phyloP scores from a whole-genome alignment of 2,329 filamentous ascomycete genomes.

The Neoascochyta sp. region DNA sequence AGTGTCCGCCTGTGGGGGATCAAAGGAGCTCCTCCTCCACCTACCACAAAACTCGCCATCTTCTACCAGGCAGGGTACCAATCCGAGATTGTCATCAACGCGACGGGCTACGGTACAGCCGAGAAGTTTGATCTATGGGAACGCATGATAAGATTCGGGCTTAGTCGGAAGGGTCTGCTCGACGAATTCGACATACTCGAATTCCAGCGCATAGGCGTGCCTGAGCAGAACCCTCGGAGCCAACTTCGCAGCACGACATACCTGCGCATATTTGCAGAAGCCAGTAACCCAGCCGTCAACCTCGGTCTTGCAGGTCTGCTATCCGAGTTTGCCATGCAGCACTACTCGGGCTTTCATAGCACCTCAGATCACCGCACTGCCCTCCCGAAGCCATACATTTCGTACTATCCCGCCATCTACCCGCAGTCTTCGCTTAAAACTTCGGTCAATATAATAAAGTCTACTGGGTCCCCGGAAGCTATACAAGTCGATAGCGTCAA shows the following conservation, averaged over 20 bases:
- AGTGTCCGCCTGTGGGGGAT: conserved; percentile 39
- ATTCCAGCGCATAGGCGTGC: conserved; percentile 45
- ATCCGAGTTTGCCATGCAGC: conserved; percentile 29
- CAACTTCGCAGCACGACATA: conserved; percentile 33
- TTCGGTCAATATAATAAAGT: conserved; percentile 35
- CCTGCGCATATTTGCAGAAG: conserved; percentile 32
- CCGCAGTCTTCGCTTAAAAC: conserved; percentile 26
- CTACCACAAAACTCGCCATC: conserved; percentile 42
- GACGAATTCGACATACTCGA: conserved; percentile 51
- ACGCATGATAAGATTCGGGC: conserved; percentile 44
- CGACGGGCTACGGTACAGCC: conserved; percentile 43
- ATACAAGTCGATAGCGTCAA: conserved; percentile 6
- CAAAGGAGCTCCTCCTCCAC: conserved; percentile 39
- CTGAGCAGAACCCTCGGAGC: conserved; percentile 22
- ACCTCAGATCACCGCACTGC: conserved; percentile 29
- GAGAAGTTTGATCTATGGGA: conserved; percentile 52
- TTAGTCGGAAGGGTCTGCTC: conserved; percentile 38
- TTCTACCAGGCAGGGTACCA: conserved; percentile 41
- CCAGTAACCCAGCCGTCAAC: conserved; percentile 18
- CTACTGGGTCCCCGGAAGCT: not conserved
- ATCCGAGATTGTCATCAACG: conserved; percentile 36
- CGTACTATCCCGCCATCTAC: conserved; percentile 30
- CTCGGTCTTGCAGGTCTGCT: conserved; percentile 20
- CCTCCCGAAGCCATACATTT: conserved; percentile 30
- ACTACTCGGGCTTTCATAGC: conserved; percentile 31